These are phyloP conservation scores for Asparagopsis taxiformis DNA, from an alignment of 31 red algal species.

Conservation along the genomic window DNA sequence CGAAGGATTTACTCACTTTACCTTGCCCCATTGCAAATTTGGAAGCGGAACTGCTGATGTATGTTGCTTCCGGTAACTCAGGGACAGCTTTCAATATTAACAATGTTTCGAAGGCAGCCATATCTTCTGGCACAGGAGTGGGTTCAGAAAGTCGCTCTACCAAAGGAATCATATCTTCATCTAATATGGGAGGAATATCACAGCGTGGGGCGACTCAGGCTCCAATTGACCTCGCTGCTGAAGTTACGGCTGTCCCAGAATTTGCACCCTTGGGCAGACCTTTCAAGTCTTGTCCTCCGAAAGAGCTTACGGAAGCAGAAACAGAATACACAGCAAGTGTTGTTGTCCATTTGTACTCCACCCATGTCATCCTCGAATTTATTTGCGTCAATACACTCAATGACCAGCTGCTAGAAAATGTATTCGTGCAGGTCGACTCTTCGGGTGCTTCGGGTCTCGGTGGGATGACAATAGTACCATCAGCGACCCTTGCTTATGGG, in stretches of 20 bases:
- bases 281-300: conserved; percentile 77
- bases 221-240: conserved; percentile 46
- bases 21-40: conserved; percentile 76
- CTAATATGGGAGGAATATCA: too few species aligned
- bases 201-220: too few species aligned
- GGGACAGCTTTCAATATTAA: conserved; percentile 56
- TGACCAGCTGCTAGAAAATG: conserved; percentile 81
- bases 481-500: conserved; percentile 47
- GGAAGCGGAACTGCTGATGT: conserved; percentile 66
- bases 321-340: conserved; percentile 86
- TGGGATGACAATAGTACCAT: conserved; percentile 40
- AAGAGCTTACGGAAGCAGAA: conserved; percentile 94
- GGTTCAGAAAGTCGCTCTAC: too few species aligned
- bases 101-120: conserved; percentile 72
- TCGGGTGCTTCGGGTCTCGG: conserved; percentile 46
- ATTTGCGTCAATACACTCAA: conserved; percentile 83
- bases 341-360: conserved; percentile 72
- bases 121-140: too few species aligned
- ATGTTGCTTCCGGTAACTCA: conserved; percentile 51
- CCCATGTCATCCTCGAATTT: conserved; percentile 84
- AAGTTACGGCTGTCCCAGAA: conserved; percentile 59
- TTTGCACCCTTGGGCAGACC: conserved; percentile 72
- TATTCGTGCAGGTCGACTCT: conserved; percentile 68
- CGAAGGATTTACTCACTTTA: conserved; percentile 23
- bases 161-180: too few species aligned